These are phyloP conservation scores for Eutrema yunnanense DNA, from an alignment of 345 rosid genomes.

Conservation along the genomic window DNA sequence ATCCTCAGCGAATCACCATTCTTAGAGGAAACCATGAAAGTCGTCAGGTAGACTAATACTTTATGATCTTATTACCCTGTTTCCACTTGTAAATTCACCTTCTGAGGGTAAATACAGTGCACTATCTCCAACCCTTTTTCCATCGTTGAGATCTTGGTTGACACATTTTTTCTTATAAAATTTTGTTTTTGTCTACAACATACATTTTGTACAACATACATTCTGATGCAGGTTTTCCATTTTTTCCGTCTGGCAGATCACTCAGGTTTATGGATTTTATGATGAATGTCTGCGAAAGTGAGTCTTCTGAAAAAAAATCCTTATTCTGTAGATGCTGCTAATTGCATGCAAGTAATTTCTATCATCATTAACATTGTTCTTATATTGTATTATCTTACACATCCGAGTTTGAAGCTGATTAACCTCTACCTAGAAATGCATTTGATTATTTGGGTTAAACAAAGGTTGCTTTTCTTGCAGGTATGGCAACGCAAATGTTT, in stretches of 20 bases:
- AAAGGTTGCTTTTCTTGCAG: slow-evolving; percentile 39
- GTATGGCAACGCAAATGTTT: slow-evolving; percentile 92
- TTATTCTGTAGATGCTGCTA: slow-evolving; percentile 2
- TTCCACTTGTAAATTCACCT: neutral
- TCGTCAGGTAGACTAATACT: slow-evolving; percentile 63
- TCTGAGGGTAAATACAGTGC: neutral
- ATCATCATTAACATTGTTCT: neutral
- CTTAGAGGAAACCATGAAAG: slow-evolving; percentile 98
- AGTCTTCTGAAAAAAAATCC: slow-evolving; percentile 33
- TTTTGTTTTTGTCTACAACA: neutral
- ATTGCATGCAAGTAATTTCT: slow-evolving; percentile 9
- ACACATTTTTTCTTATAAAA: neutral
- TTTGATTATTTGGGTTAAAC: neutral
- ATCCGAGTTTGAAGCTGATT: neutral
- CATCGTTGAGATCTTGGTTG: neutral
- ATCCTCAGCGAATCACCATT: slow-evolving; percentile 86
- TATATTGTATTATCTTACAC: neutral
- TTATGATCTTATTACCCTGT: neutral
- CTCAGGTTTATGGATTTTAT: slow-evolving; percentile 98
- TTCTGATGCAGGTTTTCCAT: slow-evolving; percentile 5
- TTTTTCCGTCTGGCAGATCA: slow-evolving; percentile 55
- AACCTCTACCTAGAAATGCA: neutral
- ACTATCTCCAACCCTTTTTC: neutral
- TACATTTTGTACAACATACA: neutral
- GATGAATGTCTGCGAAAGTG: slow-evolving; percentile 98